These are phyloP conservation scores for Xylaria sp. DNA, from an alignment of 2,329 filamentous ascomycete genomes.

Conservation along the genomic window DNA sequence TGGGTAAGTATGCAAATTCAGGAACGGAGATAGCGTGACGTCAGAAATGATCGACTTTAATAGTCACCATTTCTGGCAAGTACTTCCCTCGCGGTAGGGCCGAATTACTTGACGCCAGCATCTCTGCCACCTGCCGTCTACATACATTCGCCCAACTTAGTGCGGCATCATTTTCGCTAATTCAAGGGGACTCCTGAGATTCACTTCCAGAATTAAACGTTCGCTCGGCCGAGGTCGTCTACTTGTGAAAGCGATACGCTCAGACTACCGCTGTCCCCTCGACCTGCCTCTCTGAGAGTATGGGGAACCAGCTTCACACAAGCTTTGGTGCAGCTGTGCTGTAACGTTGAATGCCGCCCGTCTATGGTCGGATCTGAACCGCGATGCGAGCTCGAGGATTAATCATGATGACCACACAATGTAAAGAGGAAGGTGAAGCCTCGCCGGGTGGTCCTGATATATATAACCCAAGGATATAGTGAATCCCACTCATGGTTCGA, in stretches of 20 bases:
- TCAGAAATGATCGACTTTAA: constrained; percentile 23
- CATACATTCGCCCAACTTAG: constrained; percentile 17
- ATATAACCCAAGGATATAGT: constrained; percentile 4
- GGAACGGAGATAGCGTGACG: constrained; percentile 6
- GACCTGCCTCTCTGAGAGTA: constrained; percentile 28
- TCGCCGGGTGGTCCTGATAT: constrained; percentile 2
- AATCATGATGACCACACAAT: neutral
- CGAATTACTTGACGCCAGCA: constrained; percentile 31
- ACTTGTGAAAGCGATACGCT: constrained; percentile 11
- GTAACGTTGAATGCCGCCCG: constrained; percentile 26
- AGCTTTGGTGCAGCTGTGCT: constrained; percentile 20
- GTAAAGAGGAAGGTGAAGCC: constrained; percentile 26
- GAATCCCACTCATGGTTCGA: constrained; percentile 18
- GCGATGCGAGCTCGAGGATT: constrained; percentile 7
- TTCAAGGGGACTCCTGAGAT: constrained; percentile 5
- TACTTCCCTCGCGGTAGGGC: constrained; percentile 23
- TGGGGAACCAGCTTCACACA: constrained; percentile 1
- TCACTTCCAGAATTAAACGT: constrained; percentile 8
- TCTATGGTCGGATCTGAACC: neutral
- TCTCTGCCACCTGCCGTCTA: constrained; percentile 30
- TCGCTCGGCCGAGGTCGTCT: neutral
- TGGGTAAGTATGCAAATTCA: neutral
- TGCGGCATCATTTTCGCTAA: constrained; percentile 19
- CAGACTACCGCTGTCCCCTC: constrained; percentile 9
- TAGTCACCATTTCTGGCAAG: constrained; percentile 17